Evolutionary conservation across 352 stramenopile genomes (phyloP).

Genomic region (Phytophthora melonis): DNA sequence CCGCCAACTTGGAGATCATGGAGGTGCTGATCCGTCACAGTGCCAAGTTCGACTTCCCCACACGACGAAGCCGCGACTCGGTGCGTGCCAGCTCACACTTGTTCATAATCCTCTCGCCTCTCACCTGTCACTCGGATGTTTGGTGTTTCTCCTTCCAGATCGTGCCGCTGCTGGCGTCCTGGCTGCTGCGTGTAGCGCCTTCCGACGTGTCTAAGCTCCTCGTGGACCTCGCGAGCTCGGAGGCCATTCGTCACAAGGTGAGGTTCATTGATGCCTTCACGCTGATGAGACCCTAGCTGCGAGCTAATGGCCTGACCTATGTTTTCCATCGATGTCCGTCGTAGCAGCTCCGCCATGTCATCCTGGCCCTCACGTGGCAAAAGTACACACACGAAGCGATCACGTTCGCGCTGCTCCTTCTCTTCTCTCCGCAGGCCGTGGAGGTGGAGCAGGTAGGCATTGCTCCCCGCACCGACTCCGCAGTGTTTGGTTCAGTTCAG

Average conservation of each 20-base stretch:
- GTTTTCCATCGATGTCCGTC: background rate
- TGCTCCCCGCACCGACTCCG: background rate
- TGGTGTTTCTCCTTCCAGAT: slow-evolving; percentile 4
- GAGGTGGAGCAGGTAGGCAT: slow-evolving; percentile 21
- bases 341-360: slow-evolving; percentile 20
- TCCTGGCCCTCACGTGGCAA: slow-evolving; percentile 26
- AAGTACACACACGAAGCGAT: slow-evolving; percentile 23
- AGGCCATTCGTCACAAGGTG: slow-evolving; percentile 30
- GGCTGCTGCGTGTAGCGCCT: slow-evolving; percentile 14
- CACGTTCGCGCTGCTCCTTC: slow-evolving; percentile 21
- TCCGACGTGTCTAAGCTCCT: slow-evolving; percentile 17
- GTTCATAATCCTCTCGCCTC: background rate
- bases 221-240: slow-evolving; percentile 14
- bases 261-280: background rate
- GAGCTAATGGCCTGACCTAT: background rate
- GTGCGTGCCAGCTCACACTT: slow-evolving; percentile 13
- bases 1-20: slow-evolving; percentile 27
- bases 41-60: slow-evolving; percentile 33
- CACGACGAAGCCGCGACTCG: slow-evolving; percentile 20
- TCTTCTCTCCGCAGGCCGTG: slow-evolving; percentile 27
- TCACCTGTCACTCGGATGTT: no score
- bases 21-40: slow-evolving; percentile 32
- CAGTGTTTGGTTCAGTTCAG: background rate
- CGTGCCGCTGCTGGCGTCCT: slow-evolving; percentile 10
- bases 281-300: no score